Conservation (phyloP, 495 filamentous ascomycete genomes). For the Parachaetomium inaequale region DNA sequence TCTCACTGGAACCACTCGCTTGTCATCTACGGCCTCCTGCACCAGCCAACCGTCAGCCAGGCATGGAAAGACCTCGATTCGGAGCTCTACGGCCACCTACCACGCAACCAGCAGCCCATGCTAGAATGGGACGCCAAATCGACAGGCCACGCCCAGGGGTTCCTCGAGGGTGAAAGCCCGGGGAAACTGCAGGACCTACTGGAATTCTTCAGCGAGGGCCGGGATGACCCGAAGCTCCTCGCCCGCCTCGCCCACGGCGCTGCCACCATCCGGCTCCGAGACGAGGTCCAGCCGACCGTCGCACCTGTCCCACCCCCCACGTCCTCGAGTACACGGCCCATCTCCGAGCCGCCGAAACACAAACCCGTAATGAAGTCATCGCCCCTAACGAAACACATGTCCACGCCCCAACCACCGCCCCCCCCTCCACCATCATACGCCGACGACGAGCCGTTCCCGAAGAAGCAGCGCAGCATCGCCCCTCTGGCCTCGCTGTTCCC, state of each 20-base stretch:
- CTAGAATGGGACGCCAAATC: conserved; percentile 44
- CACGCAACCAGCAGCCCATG: conserved; percentile 43
- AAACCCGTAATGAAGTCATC: conserved; percentile 11
- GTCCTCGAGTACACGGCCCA: conserved; percentile 12
- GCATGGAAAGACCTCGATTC: conserved; percentile 45
- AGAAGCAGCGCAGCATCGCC: conserved; percentile 24
- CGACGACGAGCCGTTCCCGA: conserved; percentile 5
- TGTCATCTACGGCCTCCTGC: conserved; percentile 49
- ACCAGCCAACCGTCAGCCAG: conserved; percentile 46
- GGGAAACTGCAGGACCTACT: conserved; percentile 50
- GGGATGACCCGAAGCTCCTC: conserved; percentile 40
- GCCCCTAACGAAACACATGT: conserved; percentile 25
- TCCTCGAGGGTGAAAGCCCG: conserved; percentile 45
- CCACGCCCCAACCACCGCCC: conserved; percentile 19
- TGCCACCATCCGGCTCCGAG: conserved; percentile 40
- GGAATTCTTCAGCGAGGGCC: conserved; percentile 45
- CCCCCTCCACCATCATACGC: conserved; percentile 2
- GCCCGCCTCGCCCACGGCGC: conserved; percentile 42
- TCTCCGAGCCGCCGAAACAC: conserved; percentile 28
- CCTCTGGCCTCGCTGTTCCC: conserved; percentile 10
- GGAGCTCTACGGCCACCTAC: conserved; percentile 38
- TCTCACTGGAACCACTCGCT: conserved; percentile 48
- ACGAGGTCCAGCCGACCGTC: conserved; percentile 7
- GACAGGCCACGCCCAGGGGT: conserved; percentile 48
- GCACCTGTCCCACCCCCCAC: conserved; percentile 8